These are phyloP conservation scores for Puccinia triticina DNA, from an alignment of 1,284 basidiomycete species.

Conservation along the genomic window DNA sequence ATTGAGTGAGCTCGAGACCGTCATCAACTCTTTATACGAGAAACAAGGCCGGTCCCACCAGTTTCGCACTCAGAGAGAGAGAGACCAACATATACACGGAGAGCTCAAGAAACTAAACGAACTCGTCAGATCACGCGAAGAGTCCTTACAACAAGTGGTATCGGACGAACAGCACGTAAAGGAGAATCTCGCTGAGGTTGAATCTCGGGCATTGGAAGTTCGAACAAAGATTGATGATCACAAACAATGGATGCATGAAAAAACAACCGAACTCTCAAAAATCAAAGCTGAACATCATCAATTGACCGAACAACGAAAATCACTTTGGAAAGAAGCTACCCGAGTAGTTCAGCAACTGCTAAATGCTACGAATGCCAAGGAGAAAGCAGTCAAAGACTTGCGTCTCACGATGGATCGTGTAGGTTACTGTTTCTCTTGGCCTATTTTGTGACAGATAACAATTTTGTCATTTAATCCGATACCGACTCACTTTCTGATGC, in stretches of 20 bases:
- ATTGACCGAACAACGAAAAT: slow-evolving; percentile 61
- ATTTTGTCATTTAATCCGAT: background rate
- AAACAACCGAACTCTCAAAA: slow-evolving; percentile 21
- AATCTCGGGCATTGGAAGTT: slow-evolving; percentile 7
- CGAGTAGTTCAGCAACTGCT: slow-evolving; percentile 77
- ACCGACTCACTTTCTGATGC: background rate
- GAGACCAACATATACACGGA: slow-evolving; percentile 74
- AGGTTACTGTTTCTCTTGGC: slow-evolving; percentile 54
- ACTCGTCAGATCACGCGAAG: slow-evolving; percentile 39
- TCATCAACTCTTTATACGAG: slow-evolving; percentile 73
- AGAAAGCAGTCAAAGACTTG: slow-evolving; percentile 75
- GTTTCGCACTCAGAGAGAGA: slow-evolving; percentile 78
- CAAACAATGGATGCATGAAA: slow-evolving; percentile 38
- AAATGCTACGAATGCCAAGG: slow-evolving; percentile 77
- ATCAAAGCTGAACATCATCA: slow-evolving; percentile 22
- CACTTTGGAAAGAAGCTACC: slow-evolving; percentile 91
- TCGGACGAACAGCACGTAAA: slow-evolving; percentile 38
- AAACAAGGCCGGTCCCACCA: slow-evolving; percentile 84
- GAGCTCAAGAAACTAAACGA: slow-evolving; percentile 71
- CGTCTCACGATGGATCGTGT: slow-evolving; percentile 95
- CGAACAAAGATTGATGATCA: slow-evolving; percentile 32
- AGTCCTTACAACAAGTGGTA: slow-evolving; percentile 34
- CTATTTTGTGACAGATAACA: background rate
- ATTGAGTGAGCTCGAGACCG: slow-evolving; percentile 73
- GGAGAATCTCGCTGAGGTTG: background rate